These are phyloP conservation scores for Micractinium conductrix DNA, from an alignment of 139 green algal genomes.

Conservation along the genomic window DNA sequence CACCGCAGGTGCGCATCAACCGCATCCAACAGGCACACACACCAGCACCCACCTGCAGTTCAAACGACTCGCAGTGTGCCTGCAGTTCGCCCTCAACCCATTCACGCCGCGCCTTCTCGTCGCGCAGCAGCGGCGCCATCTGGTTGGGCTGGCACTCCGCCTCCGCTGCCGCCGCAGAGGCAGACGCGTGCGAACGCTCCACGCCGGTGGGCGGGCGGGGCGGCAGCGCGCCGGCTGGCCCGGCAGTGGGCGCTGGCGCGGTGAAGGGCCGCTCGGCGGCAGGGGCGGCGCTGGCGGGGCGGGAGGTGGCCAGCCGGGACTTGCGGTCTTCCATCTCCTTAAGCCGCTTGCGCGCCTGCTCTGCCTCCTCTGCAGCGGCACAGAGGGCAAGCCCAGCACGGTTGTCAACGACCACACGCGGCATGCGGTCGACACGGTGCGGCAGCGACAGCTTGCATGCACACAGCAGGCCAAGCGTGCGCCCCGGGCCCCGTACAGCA, in stretches of 20 bases:
- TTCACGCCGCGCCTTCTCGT: constrained; percentile 66
- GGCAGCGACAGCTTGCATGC: background rate
- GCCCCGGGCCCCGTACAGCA: too few species aligned
- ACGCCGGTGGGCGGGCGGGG: background rate
- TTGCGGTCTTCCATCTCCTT: constrained; percentile 48
- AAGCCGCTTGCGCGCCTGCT: constrained; percentile 75
- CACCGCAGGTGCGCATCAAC: background rate
- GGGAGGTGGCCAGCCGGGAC: background rate
- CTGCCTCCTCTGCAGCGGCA: constrained; percentile 78
- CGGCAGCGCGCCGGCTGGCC: background rate
- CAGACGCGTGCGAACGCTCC: background rate
- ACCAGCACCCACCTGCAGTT: constrained; percentile 45
- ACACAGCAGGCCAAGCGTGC: too few species aligned
- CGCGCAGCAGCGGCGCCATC: constrained; percentile 70
- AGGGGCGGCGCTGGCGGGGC: background rate
- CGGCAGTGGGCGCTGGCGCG: background rate
- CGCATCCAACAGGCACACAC: background rate
- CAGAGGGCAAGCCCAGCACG: too few species aligned
- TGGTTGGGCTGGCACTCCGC: constrained; percentile 73
- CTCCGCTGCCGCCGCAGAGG: background rate
- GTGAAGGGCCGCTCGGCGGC: constrained; percentile 19
- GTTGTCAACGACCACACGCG: too few species aligned
- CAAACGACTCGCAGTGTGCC: constrained; percentile 58
- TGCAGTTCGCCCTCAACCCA: constrained; percentile 89
- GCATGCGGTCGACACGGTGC: too few species aligned